Evolutionary conservation across 345 rosid species (phyloP).

Genomic region (Brassica juncea): DNA sequence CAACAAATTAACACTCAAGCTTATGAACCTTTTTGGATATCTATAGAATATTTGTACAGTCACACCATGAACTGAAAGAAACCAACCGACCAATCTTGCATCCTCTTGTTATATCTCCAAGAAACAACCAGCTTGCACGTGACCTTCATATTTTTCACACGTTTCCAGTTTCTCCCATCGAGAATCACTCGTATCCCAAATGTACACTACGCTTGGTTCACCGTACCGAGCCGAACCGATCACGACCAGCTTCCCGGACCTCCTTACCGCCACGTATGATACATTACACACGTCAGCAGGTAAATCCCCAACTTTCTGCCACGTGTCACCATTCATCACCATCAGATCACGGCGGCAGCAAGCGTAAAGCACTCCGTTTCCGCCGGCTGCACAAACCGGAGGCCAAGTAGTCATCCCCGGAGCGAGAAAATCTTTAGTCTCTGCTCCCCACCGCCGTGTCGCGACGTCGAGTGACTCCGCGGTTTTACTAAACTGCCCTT

Average conservation of each 20-base stretch:
- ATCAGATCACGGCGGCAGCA: constrained; percentile 49
- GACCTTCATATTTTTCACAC: constrained; percentile 22
- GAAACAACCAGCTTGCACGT: constrained; percentile 38
- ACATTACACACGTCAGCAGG: constrained; percentile 56
- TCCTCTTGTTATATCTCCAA: constrained; percentile 23
- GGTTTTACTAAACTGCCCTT: constrained; percentile 61
- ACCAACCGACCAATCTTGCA: not conserved
- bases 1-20: not conserved
- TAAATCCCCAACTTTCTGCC: constrained; percentile 49
- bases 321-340: constrained; percentile 31
- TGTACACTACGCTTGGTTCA: constrained; percentile 26
- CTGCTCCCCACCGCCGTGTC: constrained; percentile 50
- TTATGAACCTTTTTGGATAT: not conserved
- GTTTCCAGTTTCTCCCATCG: constrained; percentile 28
- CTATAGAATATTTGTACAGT: not conserved
- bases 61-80: not conserved
- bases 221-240: constrained; percentile 53
- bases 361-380: constrained; percentile 42
- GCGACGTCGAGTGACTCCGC: constrained; percentile 51
- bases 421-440: constrained; percentile 35
- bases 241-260: constrained; percentile 49
- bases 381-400: constrained; percentile 36
- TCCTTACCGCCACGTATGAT: constrained; percentile 50
- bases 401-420: constrained; percentile 49
- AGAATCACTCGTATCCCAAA: constrained; percentile 17